Base-by-base conservation (phyloP, 2,329 filamentous ascomycete genomes). In the Harringtonia aguacate region DNA sequence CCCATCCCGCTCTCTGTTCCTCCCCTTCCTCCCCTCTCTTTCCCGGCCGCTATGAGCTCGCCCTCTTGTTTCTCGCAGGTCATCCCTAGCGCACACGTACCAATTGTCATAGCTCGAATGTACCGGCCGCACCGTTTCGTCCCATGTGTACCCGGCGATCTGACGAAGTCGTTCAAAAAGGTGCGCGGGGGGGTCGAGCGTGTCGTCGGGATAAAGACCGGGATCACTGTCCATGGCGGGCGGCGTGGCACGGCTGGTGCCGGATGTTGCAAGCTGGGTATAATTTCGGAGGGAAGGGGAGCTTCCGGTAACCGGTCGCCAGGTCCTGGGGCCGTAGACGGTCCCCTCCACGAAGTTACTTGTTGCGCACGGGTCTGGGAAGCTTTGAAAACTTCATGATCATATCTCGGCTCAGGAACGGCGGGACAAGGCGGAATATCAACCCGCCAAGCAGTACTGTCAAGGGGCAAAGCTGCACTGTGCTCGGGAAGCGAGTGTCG, bases 21-120 rank as follows among this genome's bases (percentile, higher is more conserved):
- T 39, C 30, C 24, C 37, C 18, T 28, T 29, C n/a, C 17, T 14
- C n/a, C n/a, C 15, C 4, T 24, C 8, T 12, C 30, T 17, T 12
- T 4, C 8, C 2, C 14, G 30, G 18, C 7, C n/a, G 24, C 22
- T 39, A 14, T n/a, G n/a, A n/a, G n/a, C n/a, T n/a, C 24, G 12
- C 7, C 12, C 14, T 22, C 33, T 17, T 20, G 8, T 35, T 17
- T 33, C 6, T 29, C 28, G 14, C 8, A 8, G 8, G 28, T 14
- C 14, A 14, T 29, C 28, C 28, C 30, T 15, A 33, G 30, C 7
- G 30, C 30, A 30, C 12, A 31, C 64, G 55, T 67, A 79, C 87
- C 89, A 97, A 67, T 89, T 88, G 61, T 94, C 87, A 63, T 95
- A 95, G 55, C 81, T 86, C 41, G 75, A 75, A 57, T 81, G 78